phyloP scores from a whole-genome alignment of 768 basidiomycete genomes.

The Mycena haematopus region DNA sequence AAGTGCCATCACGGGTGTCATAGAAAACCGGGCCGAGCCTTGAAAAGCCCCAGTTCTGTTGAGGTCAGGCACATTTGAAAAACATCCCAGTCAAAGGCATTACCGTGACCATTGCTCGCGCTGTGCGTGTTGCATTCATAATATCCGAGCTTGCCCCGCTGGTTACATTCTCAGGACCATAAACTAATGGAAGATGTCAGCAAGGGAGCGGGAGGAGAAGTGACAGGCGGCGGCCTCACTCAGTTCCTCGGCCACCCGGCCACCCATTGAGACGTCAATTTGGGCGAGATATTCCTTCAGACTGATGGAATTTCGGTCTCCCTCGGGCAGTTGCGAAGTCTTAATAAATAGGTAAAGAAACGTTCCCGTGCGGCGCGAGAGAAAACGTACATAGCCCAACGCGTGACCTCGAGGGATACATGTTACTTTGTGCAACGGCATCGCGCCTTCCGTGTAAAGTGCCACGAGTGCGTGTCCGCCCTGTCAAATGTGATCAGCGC shows the following conservation, averaged over 20 bases:
- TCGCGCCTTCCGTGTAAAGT: slow-evolving; percentile 92
- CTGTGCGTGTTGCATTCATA: slow-evolving; percentile 76
- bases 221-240: slow-evolving; percentile 50
- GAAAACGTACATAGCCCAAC: slow-evolving; percentile 75
- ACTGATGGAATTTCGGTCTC: slow-evolving; percentile 76
- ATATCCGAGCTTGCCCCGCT: slow-evolving; percentile 94
- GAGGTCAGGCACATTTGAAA: slow-evolving; percentile 12
- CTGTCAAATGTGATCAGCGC: slow-evolving; percentile 42
- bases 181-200: slow-evolving; percentile 57
- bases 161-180: slow-evolving; percentile 86
- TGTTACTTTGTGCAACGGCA: slow-evolving; percentile 97
- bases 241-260: slow-evolving; percentile 93
- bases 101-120: slow-evolving; percentile 90
- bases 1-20: slow-evolving; percentile 69
- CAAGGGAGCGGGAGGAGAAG: slow-evolving; percentile 29
- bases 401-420: slow-evolving; percentile 96
- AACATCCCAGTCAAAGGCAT: slow-evolving; percentile 31
- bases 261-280: slow-evolving; percentile 94
- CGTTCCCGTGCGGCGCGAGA: slow-evolving; percentile 7
- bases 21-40: slow-evolving; percentile 86
- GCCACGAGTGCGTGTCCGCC: slow-evolving; percentile 96
- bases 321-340: slow-evolving; percentile 82
- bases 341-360: slow-evolving; percentile 36
- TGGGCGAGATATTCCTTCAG: slow-evolving; percentile 76
- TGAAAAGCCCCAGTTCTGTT: slow-evolving; percentile 80